Evolutionary conservation across 2,329 filamentous ascomycete genomes (phyloP).

Genomic region (Huntiella savannae): DNA sequence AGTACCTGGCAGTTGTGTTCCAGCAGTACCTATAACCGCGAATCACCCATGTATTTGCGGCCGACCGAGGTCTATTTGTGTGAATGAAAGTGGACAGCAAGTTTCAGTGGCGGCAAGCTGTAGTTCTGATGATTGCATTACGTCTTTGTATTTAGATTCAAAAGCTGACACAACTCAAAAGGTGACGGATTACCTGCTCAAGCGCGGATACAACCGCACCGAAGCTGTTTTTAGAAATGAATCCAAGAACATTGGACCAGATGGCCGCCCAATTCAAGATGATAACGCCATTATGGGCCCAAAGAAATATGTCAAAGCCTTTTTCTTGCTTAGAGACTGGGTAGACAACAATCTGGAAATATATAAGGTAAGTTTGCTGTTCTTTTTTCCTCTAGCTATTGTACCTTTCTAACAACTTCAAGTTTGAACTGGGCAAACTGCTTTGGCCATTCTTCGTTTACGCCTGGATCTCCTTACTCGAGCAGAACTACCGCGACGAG

Average conservation of each 20-base stretch:
- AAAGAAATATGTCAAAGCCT: conserved; percentile 62
- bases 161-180: conserved; percentile 14
- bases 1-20: too few species aligned
- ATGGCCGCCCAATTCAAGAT: conserved; percentile 52
- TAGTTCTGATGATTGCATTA: too few species aligned
- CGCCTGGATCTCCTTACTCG: conserved; percentile 65
- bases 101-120: too few species aligned
- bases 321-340: conserved; percentile 56
- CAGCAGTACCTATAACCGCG: too few species aligned
- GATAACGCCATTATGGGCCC: conserved; percentile 45
- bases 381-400: neutral
- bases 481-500: conserved; percentile 51
- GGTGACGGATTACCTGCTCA: conserved; percentile 86
- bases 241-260: conserved; percentile 62
- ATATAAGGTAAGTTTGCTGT: conserved; percentile 49
- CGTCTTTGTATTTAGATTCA: too few species aligned
- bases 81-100: too few species aligned
- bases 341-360: conserved; percentile 83
- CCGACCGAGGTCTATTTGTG: too few species aligned
- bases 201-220: conserved; percentile 83
- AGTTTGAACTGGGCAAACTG: conserved; percentile 74
- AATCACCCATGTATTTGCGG: too few species aligned
- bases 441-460: conserved; percentile 92
- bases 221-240: conserved; percentile 87
- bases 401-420: conserved; percentile 4